Base-by-base conservation (phyloP, 176 grass and related monocot species). In the Zoysia pacifica region DNA sequence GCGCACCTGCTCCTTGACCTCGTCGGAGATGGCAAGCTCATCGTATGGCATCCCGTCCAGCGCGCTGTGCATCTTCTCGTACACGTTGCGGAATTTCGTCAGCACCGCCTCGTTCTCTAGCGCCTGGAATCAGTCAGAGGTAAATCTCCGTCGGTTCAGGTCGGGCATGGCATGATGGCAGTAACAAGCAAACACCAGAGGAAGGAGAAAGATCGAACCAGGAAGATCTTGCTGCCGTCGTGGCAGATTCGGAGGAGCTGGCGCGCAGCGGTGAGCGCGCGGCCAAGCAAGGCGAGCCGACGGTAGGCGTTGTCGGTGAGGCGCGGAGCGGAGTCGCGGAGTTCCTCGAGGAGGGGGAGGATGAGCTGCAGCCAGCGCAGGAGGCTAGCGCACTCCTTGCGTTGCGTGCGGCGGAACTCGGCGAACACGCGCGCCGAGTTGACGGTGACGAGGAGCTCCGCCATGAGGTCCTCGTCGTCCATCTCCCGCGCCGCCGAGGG, bases 201-300 rank as follows among this genome's bases (percentile, higher is more conserved):
- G 5, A 45, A 9, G 7, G 46, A 5, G 8, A 14, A 15, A 15
- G 50, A 76, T 55, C 86, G 63, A 13, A 91, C 92, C 89, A 94
- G 84, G 79, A 76, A 91, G 69, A 94, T 91, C 81, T 91, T 94
- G 86, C 92, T 94, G 72, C 92, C 89, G 50, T 94, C 92, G 47
- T 94, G 81, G 83, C 92, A 94, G 5, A 64, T 73, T 3, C 92
- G 67, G n/a, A 94, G 84, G 44, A 94, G 81, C 49, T 83, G 90
- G 54, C 85, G 81, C 2, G 89, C 86, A 44, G 86, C 86, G 12
- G 37, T 4, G 49, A 94, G 79, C 1, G 89, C 86, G 1, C 82
- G 79, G 49, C 69, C 48, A 51, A 94, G 84, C 16, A 74, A 50
- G 15, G 44, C n/a, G 53, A 94, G 86, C 3, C 72, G 86, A 49